phyloP scores from a whole-genome alignment of 2,329 filamentous ascomycete genomes.

The Tolypocladium tundrense region DNA sequence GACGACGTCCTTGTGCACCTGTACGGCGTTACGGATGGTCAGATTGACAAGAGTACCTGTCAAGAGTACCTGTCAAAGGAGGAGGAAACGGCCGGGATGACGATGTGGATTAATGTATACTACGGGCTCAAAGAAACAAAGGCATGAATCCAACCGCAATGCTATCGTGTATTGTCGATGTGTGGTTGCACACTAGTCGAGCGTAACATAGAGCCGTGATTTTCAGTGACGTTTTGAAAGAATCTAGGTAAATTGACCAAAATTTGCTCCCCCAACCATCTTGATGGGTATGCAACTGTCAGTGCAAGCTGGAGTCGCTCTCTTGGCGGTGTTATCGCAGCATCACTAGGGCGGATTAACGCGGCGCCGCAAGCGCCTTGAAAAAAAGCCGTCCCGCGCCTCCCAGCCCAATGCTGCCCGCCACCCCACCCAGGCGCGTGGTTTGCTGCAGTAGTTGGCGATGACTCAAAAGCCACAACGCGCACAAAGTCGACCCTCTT shows the following conservation, averaged over 20 bases:
- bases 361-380: neutral
- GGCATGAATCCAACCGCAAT: neutral
- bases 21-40: constrained; percentile 15
- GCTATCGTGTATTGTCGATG: neutral
- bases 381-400: neutral
- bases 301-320: neutral
- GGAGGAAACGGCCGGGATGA: neutral
- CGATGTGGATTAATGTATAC: neutral
- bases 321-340: neutral
- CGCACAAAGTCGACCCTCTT: constrained; percentile 5
- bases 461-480: constrained; percentile 7
- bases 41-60: neutral
- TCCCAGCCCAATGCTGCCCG: neutral
- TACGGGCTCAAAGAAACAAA: neutral
- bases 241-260: neutral
- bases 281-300: neutral
- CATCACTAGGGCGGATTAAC: neutral
- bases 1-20: neutral
- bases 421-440: constrained; percentile 4
- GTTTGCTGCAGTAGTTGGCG: constrained; percentile 4
- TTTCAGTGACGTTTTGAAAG: neutral
- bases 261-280: too few species aligned
- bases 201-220: too few species aligned
- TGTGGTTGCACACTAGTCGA: neutral
- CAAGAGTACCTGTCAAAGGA: neutral